Evolutionary conservation across 352 stramenopile species (phyloP).

Genomic region (Phytophthora sp.): DNA sequence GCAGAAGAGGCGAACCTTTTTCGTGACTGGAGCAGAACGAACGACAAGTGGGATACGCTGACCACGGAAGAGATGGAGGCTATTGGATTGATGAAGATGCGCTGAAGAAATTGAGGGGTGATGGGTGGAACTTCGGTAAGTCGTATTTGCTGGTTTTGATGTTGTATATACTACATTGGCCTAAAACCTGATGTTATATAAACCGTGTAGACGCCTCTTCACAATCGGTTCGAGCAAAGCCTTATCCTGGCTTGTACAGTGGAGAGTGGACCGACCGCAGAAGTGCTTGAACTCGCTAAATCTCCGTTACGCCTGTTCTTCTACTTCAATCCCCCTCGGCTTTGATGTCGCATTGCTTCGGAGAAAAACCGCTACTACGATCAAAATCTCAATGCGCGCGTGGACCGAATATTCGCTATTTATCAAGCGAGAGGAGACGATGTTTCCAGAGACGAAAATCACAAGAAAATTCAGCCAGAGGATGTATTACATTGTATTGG

Average conservation of each 20-base stretch:
- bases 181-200: neutral
- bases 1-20: no score
- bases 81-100: neutral
- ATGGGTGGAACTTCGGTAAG: neutral
- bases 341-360: no score
- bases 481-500: conserved; percentile 23
- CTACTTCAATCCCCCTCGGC: no score
- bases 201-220: neutral
- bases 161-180: neutral
- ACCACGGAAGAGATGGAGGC: neutral
- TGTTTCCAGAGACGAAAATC: neutral
- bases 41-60: no score
- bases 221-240: neutral
- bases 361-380: conserved; percentile 26
- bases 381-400: conserved; percentile 11
- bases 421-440: neutral
- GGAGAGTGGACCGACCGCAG: neutral
- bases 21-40: no score
- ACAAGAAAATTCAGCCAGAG: conserved; percentile 5
- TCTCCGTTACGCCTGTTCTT: neutral
- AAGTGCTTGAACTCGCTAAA: conserved; percentile 6
- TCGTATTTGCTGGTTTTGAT: neutral
- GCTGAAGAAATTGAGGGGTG: neutral
- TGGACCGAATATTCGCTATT: conserved; percentile 3
- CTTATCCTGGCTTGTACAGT: neutral